Conservation (phyloP, 148 eudicot species). For the Chenopodium quinoa region DNA sequence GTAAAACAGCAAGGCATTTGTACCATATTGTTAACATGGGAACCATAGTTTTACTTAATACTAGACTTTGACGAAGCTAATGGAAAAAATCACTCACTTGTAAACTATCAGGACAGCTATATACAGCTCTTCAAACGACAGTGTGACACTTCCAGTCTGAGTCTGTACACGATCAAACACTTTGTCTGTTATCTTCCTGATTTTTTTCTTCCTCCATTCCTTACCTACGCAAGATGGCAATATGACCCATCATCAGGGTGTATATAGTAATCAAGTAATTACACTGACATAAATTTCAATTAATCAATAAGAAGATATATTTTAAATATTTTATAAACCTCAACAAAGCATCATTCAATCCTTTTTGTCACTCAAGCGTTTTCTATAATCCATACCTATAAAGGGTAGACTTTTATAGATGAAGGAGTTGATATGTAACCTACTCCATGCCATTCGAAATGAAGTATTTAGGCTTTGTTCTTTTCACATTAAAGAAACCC, state of each 20-base stretch:
- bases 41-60: background rate
- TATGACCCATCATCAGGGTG: background rate
- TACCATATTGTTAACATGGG: background rate
- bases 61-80: background rate
- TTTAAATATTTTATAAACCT: background rate
- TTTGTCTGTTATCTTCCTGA: constrained; percentile 62
- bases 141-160: constrained; percentile 44
- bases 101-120: constrained; percentile 79
- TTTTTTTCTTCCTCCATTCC: constrained; percentile 72
- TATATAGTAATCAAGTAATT: background rate
- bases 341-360: background rate
- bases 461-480: background rate
- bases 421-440: too few relatives aligned
- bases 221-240: constrained; percentile 45
- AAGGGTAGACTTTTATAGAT: background rate
- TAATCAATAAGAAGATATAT: background rate
- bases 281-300: background rate
- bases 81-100: constrained; percentile 50
- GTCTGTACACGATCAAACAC: constrained; percentile 61
- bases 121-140: constrained; percentile 84
- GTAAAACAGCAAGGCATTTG: constrained; percentile 15
- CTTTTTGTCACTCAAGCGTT: background rate
- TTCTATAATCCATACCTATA: background rate
- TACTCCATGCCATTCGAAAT: background rate
- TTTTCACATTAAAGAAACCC: too few relatives aligned